These are phyloP conservation scores for Candida succiphila DNA, from an alignment of 805 yeast genomes.

Conservation along the genomic window DNA sequence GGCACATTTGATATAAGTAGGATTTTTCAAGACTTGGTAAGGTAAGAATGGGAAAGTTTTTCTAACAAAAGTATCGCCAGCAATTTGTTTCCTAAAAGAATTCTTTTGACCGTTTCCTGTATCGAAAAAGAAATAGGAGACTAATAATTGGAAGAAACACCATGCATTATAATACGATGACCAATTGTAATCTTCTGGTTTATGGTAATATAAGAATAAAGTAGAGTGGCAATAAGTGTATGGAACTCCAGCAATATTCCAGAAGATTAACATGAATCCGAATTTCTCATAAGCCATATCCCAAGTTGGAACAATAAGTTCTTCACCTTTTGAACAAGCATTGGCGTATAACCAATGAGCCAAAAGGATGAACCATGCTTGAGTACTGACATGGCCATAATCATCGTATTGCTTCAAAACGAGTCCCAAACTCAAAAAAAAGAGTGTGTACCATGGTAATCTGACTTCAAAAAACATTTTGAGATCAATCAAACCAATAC, in stretches of 20 bases:
- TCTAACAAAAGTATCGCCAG: slow-evolving; percentile 70
- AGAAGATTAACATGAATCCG: slow-evolving; percentile 97
- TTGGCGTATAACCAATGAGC: slow-evolving; percentile 95
- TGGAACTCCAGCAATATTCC: slow-evolving; percentile 99
- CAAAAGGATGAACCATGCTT: slow-evolving; percentile 58
- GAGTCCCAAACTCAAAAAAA: slow-evolving; percentile 66
- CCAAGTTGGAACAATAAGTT: slow-evolving; percentile 95
- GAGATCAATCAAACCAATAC: slow-evolving; percentile 85
- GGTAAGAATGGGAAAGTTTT: slow-evolving; percentile 93
- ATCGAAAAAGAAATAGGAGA: slow-evolving; percentile 88
- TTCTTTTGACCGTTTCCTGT: slow-evolving; percentile 94
- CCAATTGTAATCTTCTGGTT: slow-evolving; percentile 78
- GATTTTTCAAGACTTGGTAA: slow-evolving; percentile 70
- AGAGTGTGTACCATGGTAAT: slow-evolving; percentile 90
- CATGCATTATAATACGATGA: slow-evolving; percentile 47
- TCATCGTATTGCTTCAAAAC: slow-evolving; percentile 70
- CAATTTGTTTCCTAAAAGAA: slow-evolving; percentile 72
- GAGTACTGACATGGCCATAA: slow-evolving; percentile 74
- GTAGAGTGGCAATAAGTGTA: slow-evolving; percentile 96
- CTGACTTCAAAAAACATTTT: slow-evolving; percentile 98
- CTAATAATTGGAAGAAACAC: slow-evolving; percentile 45
- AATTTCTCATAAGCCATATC: slow-evolving; percentile 99
- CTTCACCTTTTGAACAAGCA: slow-evolving; percentile 97
- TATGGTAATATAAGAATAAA: slow-evolving; percentile 69
- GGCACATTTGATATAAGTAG: slow-evolving; percentile 74